Conservation (phyloP, 345 rosid genomes). For the Citrus medica region DNA sequence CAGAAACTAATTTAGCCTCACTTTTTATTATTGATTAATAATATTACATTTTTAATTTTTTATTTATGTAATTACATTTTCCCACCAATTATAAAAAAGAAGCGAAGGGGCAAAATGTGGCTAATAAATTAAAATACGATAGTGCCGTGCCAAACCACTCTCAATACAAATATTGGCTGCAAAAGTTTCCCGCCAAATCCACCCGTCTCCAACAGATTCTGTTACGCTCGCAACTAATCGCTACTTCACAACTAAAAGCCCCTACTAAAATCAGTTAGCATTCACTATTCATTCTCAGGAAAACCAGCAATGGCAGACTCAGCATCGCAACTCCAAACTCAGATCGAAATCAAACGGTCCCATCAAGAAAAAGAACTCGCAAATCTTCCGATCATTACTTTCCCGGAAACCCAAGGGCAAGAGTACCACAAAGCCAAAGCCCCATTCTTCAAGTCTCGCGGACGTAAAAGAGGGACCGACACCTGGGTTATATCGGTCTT, state of each 20-base stretch:
- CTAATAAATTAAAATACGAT: too few species aligned
- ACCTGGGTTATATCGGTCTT: conserved; percentile 80
- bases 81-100: too few species aligned
- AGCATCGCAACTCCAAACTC: conserved; percentile 18
- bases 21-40: too few species aligned
- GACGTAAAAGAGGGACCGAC: conserved; percentile 55
- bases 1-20: too few species aligned
- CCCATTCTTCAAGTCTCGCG: conserved; percentile 64
- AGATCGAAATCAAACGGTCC: conserved; percentile 26
- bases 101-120: too few species aligned
- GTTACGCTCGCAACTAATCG: neutral
- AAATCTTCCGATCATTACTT: conserved; percentile 11
- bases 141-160: too few species aligned
- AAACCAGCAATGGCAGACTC: conserved; percentile 23
- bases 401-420: conserved; percentile 13
- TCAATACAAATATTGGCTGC: too few species aligned
- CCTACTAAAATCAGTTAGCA: neutral
- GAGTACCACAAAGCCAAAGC: conserved; percentile 31
- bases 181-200: conserved; percentile 23
- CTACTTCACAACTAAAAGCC: neutral
- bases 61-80: too few species aligned
- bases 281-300: neutral
- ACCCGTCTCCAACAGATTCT: neutral
- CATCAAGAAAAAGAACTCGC: conserved; percentile 10
- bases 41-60: too few species aligned